These are phyloP conservation scores for Rubus idaeus DNA, from an alignment of 306 rosid species.

Conservation along the genomic window DNA sequence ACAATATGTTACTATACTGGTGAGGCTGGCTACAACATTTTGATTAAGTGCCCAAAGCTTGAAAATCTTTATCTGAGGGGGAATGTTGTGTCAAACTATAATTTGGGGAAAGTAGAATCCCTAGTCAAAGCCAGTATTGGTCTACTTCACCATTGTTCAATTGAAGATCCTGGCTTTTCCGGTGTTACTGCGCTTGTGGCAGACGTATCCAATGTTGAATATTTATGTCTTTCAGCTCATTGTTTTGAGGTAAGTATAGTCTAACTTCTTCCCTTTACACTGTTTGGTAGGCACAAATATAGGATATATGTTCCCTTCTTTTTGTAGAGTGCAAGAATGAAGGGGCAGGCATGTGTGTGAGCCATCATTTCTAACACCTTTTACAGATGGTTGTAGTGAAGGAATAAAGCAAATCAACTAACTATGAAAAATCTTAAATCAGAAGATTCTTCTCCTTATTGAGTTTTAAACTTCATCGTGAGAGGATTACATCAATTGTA, in stretches of 20 bases:
- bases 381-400: too few relatives aligned
- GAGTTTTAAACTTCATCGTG: too few relatives aligned
- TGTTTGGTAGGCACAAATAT: background rate
- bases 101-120: background rate
- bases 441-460: too few relatives aligned
- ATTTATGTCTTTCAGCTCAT: background rate
- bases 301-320: too few relatives aligned
- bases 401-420: too few relatives aligned
- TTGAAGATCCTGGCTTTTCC: background rate
- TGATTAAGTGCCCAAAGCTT: background rate
- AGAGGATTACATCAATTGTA: too few relatives aligned
- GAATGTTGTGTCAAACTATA: background rate
- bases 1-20: background rate
- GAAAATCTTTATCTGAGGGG: background rate
- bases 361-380: too few relatives aligned
- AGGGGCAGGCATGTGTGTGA: too few relatives aligned
- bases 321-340: too few relatives aligned
- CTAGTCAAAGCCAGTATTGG: background rate
- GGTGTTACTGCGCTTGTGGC: background rate
- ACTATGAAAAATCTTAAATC: too few relatives aligned
- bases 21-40: background rate
- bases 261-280: background rate
- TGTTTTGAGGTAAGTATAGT: background rate
- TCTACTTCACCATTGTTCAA: background rate
- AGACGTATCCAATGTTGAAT: constrained; percentile 2